Conservation (phyloP, 2,329 filamentous ascomycete species). For the Mariannaea elegans region DNA sequence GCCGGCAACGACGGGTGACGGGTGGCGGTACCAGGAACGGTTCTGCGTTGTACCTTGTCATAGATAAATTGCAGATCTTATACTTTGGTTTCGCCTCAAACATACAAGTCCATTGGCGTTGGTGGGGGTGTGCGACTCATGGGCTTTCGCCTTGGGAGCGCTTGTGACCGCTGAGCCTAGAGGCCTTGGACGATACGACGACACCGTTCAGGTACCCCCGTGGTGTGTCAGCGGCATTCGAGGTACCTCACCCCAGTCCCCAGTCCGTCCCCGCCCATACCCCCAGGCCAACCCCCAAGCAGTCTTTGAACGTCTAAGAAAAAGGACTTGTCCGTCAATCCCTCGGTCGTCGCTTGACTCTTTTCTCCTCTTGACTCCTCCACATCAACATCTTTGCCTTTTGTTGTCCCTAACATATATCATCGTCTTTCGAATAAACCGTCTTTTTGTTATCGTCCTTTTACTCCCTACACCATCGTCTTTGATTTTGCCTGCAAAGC, state of each 20-base stretch:
- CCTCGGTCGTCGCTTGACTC: background rate
- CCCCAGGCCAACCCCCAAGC: conserved; percentile 10
- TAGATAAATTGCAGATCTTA: background rate
- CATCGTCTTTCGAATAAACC: too few relatives aligned
- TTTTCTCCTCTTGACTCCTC: background rate
- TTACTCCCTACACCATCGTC: background rate
- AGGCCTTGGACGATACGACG: background rate
- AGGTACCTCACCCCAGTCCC: conserved; percentile 14
- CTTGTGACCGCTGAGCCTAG: conserved; percentile 19
- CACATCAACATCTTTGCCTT: background rate
- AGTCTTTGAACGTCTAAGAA: conserved; percentile 23
- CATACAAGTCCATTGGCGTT: background rate
- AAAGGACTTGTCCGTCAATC: conserved; percentile 6
- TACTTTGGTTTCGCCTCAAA: background rate
- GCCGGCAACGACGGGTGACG: background rate
- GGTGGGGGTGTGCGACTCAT: background rate
- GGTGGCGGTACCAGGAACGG: background rate
- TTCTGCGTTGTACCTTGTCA: conserved; percentile 1
- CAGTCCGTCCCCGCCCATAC: conserved; percentile 14
- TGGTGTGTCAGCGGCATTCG: background rate
- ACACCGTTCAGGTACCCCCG: conserved; percentile 17
- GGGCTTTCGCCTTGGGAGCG: conserved; percentile 4
- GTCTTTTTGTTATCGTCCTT: background rate
- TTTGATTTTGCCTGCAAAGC: background rate
- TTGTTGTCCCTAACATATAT: background rate